Evolutionary conservation across 192 early-diverging fungal genomes (phyloP).

Genomic region (Radiomyces spectabilis): DNA sequence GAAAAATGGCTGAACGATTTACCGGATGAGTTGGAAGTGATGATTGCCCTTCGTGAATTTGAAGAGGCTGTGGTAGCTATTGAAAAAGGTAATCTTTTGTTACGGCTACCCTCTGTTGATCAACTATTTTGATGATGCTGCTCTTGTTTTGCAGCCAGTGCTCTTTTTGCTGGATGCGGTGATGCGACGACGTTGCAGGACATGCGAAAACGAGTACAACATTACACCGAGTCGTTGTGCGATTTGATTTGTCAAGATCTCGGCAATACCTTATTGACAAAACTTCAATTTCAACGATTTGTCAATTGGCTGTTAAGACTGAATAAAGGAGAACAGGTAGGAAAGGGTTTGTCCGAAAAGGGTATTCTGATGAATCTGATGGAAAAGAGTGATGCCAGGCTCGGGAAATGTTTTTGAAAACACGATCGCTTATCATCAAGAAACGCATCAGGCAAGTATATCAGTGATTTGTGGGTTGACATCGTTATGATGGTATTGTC

Average conservation of each 20-base stretch:
- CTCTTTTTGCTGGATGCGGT: too few relatives aligned
- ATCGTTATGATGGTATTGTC: too few relatives aligned
- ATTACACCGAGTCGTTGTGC: conserved; percentile 34
- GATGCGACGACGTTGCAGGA: too few relatives aligned
- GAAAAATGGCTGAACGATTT: conserved; percentile 65
- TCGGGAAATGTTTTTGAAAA: conserved; percentile 76
- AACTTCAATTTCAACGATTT: conserved; percentile 69
- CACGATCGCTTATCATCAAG: conserved; percentile 70
- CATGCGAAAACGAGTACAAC: conserved; percentile 31
- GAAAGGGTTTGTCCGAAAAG: not conserved
- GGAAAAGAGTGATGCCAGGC: too few relatives aligned
- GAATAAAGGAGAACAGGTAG: conserved; percentile 61
- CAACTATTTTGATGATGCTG: too few relatives aligned
- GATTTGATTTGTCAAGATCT: conserved; percentile 54
- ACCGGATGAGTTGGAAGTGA: conserved; percentile 84
- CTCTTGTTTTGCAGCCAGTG: too few relatives aligned
- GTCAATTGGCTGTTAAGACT: conserved; percentile 77
- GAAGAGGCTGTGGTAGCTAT: conserved; percentile 65
- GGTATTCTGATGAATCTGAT: too few relatives aligned
- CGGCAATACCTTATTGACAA: conserved; percentile 72
- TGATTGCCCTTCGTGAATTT: conserved; percentile 90
- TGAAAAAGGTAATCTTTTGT: conserved; percentile 61
- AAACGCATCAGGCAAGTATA: conserved; percentile 55
- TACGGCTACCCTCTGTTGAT: too few relatives aligned
- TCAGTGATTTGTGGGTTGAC: not conserved